Evolutionary conservation across 192 early-diverging fungal species (phyloP).

Genomic region (Backusella luteola): DNA sequence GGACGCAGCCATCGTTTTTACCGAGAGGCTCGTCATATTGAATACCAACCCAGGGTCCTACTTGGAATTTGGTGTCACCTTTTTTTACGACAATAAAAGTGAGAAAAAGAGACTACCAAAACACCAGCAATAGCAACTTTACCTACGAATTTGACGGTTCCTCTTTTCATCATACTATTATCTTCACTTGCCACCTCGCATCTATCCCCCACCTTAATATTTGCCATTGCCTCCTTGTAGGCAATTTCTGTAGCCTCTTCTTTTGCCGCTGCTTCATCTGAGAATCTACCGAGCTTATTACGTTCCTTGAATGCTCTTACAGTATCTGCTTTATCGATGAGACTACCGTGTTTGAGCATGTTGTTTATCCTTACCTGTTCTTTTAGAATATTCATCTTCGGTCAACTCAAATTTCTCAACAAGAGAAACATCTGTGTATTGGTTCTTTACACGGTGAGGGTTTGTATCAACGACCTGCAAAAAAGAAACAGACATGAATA

Average conservation of each 20-base stretch:
- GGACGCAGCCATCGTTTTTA: slow-evolving; percentile 88
- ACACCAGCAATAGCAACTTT: slow-evolving; percentile 35
- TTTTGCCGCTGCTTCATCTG: slow-evolving; percentile 49
- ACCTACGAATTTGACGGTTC: slow-evolving; percentile 75
- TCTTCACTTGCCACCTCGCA: slow-evolving; percentile 74
- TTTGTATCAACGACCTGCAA: slow-evolving; percentile 68
- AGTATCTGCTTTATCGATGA: slow-evolving; percentile 52
- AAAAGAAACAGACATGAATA: not conserved
- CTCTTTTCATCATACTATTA: slow-evolving; percentile 49
- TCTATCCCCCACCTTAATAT: slow-evolving; percentile 74
- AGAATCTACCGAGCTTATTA: slow-evolving; percentile 87
- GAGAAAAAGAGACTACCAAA: slow-evolving; percentile 55
- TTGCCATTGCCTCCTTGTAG: slow-evolving; percentile 54
- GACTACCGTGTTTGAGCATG: not conserved
- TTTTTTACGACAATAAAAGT: not conserved
- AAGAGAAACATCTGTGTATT: slow-evolving; percentile 83
- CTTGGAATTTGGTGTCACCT: slow-evolving; percentile 71
- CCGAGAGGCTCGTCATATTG: slow-evolving; percentile 97
- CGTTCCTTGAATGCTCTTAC: slow-evolving; percentile 88
- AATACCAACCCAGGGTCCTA: slow-evolving; percentile 91
- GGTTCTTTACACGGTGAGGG: slow-evolving; percentile 59
- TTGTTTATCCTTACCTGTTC: slow-evolving; percentile 49
- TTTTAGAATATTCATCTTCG: slow-evolving; percentile 86
- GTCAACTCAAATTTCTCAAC: slow-evolving; percentile 94
- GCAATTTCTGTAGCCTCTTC: slow-evolving; percentile 28